Percentiles rank a stretch among this genome's conserved stretches.
These are phyloP conservation scores for Postia placenta DNA, from an alignment of 768 basidiomycete genomes.

Conservation along the genomic window DNA sequence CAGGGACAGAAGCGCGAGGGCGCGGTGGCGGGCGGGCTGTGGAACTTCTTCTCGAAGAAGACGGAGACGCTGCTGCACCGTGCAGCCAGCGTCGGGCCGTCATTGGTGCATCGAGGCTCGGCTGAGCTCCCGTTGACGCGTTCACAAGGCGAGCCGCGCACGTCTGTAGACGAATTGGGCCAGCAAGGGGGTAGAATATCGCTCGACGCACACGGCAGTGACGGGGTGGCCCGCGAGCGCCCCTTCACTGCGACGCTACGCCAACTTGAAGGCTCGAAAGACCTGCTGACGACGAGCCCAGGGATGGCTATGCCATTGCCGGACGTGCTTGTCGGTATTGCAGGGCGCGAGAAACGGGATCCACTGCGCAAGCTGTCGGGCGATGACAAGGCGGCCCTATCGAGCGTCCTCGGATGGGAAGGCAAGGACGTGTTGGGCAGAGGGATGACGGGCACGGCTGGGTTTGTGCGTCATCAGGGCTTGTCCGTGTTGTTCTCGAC, in stretches of 20 bases:
- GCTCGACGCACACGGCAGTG: slow-evolving; percentile 4
- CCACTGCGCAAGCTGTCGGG: slow-evolving; percentile 39
- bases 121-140: slow-evolving; percentile 30
- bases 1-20: slow-evolving; percentile 17
- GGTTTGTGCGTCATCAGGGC: slow-evolving; percentile 55
- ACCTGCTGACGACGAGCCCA: slow-evolving; percentile 47
- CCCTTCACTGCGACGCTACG: slow-evolving; percentile 34
- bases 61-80: slow-evolving; percentile 28
- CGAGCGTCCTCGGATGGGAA: slow-evolving; percentile 58
- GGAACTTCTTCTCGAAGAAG: slow-evolving; percentile 32
- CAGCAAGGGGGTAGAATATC: slow-evolving; percentile 14
- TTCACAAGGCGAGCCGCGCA: slow-evolving; percentile 7
- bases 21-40: slow-evolving; percentile 22
- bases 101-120: slow-evolving; percentile 29
- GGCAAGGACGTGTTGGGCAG: slow-evolving; percentile 29
- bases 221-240: neutral
- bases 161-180: slow-evolving; percentile 3
- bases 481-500: slow-evolving; percentile 45
- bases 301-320: slow-evolving; percentile 45
- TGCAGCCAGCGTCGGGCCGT: slow-evolving; percentile 19
- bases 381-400: slow-evolving; percentile 50
- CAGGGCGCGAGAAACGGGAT: slow-evolving; percentile 40
- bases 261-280: slow-evolving; percentile 33
- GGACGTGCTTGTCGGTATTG: slow-evolving; percentile 40
- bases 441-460: slow-evolving; percentile 43